Percentiles rank a stretch among this genome's conserved stretches.
These are phyloP conservation scores for Caulochytrium protostelioides DNA, from an alignment of 371 early-diverging fungal genomes.

Conservation along the genomic window DNA sequence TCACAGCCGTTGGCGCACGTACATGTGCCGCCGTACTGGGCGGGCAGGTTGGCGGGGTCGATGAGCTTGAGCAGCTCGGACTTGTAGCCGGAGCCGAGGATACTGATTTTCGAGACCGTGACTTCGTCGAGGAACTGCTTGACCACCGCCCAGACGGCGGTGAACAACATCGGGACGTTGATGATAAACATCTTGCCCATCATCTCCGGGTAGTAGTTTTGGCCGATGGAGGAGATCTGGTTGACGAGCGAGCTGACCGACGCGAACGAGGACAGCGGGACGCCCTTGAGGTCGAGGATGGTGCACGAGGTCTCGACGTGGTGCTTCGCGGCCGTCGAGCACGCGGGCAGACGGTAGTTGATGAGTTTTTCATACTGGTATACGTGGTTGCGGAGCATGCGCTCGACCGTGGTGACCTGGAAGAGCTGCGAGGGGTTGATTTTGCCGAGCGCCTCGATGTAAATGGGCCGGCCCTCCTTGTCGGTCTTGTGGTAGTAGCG, in stretches of 20 bases:
- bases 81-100: slow-evolving; percentile 32
- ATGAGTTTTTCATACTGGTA: slow-evolving; percentile 40
- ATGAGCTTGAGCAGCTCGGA: slow-evolving; percentile 28
- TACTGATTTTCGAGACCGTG: slow-evolving; percentile 42
- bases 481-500: slow-evolving; percentile 53
- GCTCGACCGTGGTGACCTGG: slow-evolving; percentile 31
- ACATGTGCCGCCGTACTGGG: slow-evolving; percentile 34
- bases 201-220: slow-evolving; percentile 58
- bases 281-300: slow-evolving; percentile 46
- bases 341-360: slow-evolving; percentile 33
- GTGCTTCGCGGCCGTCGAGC: slow-evolving; percentile 24
- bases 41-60: slow-evolving; percentile 33
- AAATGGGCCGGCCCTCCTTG: slow-evolving; percentile 46
- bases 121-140: slow-evolving; percentile 44
- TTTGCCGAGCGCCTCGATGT: slow-evolving; percentile 39
- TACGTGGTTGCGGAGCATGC: slow-evolving; percentile 39
- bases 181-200: slow-evolving; percentile 50
- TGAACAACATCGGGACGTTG: slow-evolving; percentile 50
- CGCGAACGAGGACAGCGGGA: slow-evolving; percentile 30
- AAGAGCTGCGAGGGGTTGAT: slow-evolving; percentile 35
- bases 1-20: slow-evolving; percentile 18
- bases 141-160: slow-evolving; percentile 41
- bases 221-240: slow-evolving; percentile 38
- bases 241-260: slow-evolving; percentile 32
- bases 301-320: slow-evolving; percentile 44